Conservation (phyloP, 75 land plant genomes). For the Ceratopteris richardii region DNA sequence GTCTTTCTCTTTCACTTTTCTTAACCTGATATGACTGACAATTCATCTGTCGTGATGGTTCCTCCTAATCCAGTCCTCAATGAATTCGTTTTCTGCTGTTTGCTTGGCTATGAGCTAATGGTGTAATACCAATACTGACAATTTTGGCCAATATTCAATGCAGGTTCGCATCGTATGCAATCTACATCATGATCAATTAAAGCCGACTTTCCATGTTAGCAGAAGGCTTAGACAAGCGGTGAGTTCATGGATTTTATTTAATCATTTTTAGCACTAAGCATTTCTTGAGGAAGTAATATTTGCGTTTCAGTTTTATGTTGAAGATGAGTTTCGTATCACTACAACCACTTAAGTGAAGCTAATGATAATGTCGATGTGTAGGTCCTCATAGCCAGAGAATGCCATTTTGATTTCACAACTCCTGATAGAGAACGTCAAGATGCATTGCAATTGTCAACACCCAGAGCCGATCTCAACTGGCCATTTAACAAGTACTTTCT, state of each 20-base stretch:
- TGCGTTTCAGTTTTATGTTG: too few relatives aligned
- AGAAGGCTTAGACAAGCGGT: constrained; percentile 60
- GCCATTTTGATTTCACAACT: constrained; percentile 81
- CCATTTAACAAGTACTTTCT: constrained; percentile 46
- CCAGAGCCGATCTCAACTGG: constrained; percentile 56
- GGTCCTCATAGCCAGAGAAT: constrained; percentile 70
- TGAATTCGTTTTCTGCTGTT: too few relatives aligned
- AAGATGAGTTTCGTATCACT: too few relatives aligned
- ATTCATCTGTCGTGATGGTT: too few relatives aligned
- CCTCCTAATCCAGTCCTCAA: too few relatives aligned
- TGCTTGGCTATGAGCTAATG: too few relatives aligned
- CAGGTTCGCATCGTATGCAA: constrained; percentile 82
- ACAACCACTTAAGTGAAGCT: too few relatives aligned
- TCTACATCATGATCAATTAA: constrained; percentile 80
- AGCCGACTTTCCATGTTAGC: constrained; percentile 78
- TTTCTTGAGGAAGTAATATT: background rate
- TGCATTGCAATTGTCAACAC: constrained; percentile 46
- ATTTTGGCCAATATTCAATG: too few relatives aligned
- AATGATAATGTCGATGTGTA: constrained; percentile 16
- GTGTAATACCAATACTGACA: too few relatives aligned
- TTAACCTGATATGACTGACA: too few relatives aligned
- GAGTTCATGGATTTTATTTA: constrained; percentile 21
- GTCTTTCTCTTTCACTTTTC: too few relatives aligned
- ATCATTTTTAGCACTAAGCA: background rate
- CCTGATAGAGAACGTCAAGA: constrained; percentile 75